Evolutionary conservation across 352 stramenopile species (phyloP).

Genomic region (Phytophthora idaei): DNA sequence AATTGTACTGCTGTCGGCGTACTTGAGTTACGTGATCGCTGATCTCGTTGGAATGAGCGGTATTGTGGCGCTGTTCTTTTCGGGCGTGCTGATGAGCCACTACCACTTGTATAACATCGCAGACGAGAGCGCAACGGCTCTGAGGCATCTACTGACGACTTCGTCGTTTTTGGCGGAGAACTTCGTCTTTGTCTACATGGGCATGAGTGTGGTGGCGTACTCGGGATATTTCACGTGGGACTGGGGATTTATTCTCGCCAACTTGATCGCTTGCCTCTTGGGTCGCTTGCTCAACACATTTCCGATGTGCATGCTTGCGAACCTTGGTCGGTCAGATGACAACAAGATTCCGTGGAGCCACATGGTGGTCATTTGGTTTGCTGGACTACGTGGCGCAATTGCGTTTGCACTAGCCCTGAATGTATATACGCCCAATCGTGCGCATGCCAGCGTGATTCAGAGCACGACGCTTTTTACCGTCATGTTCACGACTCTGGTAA

Average conservation of each 20-base stretch:
- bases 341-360: constrained; percentile 79
- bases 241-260: constrained; percentile 82
- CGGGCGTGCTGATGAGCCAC: constrained; percentile 88
- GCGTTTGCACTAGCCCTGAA: constrained; percentile 89
- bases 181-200: constrained; percentile 90
- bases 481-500: constrained; percentile 82
- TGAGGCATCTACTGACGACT: constrained; percentile 83
- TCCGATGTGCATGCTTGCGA: constrained; percentile 78
- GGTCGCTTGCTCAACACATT: constrained; percentile 80
- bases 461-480: constrained; percentile 82
- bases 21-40: constrained; percentile 82
- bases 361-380: constrained; percentile 93
- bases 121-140: constrained; percentile 72
- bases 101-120: constrained; percentile 88
- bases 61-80: constrained; percentile 96
- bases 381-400: constrained; percentile 92
- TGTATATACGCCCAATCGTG: constrained; percentile 59
- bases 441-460: constrained; percentile 73
- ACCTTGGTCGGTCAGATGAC: constrained; percentile 56
- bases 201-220: constrained; percentile 84
- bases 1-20: constrained; percentile 82
- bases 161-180: constrained; percentile 87
- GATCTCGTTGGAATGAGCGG: constrained; percentile 84
- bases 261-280: constrained; percentile 68
- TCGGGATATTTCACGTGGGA: constrained; percentile 84